Base-by-base conservation (phyloP, 2,329 filamentous ascomycete genomes). In the Coniochaeta sp. region DNA sequence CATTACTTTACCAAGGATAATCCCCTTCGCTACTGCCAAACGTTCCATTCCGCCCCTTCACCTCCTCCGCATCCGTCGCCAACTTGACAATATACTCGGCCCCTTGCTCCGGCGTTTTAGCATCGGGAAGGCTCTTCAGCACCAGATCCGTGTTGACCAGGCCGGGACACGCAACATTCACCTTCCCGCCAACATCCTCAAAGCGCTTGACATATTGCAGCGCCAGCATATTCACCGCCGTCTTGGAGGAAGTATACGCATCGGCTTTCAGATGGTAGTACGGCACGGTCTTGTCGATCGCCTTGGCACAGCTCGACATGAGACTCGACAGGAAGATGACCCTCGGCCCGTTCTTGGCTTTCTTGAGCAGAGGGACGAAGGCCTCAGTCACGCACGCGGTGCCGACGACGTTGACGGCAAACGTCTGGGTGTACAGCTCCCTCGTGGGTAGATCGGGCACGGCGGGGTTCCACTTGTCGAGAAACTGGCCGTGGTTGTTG, bases 191-290 rank as follows among this genome's bases (percentile, higher is more conserved):
- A 4, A 63, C 55, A 22, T 67, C 67, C 5, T 68, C 64, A 40
- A 77, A 36, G 12, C 69, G 66, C 0, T 69, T 63, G 1, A 66
- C 68, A 56, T 72, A 77, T 56, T 72, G 70, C 3, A 72, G 19
- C 34, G 66, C 67, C 2, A 79, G 63, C 71, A 77, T 76, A 33
- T 79, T 76, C 11, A 78, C 26, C 0, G 76, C 77, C 1, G 76
- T 73, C 62, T 79, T 79, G 65, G 73, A 77, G 5, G 67, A 63
- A 14, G 73, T 66, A 59, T 79, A 79, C 1, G 68, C 66, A 36
- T 69, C 73, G 55, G 67, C 71, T 6, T 71, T 69, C 17, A 65
- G 59, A 26, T 0, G 63, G 71, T 40, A 43, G n/a, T 58, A 58
- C 22, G 6, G 33, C 38, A 22, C 5, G 3, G 0, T 60, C 63